phyloP scores from a whole-genome alignment of 148 eudicot genomes.

The Hydrangea macrophylla region DNA sequence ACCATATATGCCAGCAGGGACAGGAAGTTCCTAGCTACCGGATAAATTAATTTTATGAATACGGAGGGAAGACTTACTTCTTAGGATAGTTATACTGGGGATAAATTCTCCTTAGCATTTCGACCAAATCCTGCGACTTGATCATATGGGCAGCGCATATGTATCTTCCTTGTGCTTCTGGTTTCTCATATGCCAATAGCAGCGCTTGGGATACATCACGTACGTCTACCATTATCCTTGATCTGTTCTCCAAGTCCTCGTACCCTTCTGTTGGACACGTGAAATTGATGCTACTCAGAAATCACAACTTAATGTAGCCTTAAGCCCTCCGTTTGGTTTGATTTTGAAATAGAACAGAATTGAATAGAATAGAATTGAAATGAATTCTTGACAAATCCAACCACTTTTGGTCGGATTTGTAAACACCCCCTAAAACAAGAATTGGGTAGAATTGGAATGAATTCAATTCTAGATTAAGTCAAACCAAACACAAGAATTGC shows the following conservation, averaged over 20 bases:
- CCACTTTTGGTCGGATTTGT: too few relatives aligned
- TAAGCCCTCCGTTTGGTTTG: background rate
- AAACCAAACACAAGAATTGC: too few relatives aligned
- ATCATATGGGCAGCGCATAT: constrained; percentile 48
- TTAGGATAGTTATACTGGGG: constrained; percentile 44
- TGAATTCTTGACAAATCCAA: background rate
- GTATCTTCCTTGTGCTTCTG: constrained; percentile 76
- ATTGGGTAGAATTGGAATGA: too few relatives aligned
- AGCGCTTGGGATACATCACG: constrained; percentile 79
- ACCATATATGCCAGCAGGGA: background rate
- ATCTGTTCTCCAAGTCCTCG: constrained; percentile 44
- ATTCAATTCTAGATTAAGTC: too few relatives aligned
- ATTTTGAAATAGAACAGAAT: too few relatives aligned
- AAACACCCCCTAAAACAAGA: too few relatives aligned
- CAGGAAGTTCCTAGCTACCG: background rate
- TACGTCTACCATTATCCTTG: constrained; percentile 54
- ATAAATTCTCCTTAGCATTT: constrained; percentile 20
- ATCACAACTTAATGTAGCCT: background rate
- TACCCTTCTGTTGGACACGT: constrained; percentile 40
- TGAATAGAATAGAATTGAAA: background rate
- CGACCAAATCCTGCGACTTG: constrained; percentile 48
- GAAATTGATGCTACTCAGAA: background rate
- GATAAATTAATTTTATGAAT: background rate
- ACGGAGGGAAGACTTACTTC: constrained; percentile 29
- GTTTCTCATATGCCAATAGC: constrained; percentile 62